A percentile compares a stretch with the other conserved stretches of the same genome.
Conservation (phyloP, 257 asterid genomes). For the Solanum pimpinellifolium region DNA sequence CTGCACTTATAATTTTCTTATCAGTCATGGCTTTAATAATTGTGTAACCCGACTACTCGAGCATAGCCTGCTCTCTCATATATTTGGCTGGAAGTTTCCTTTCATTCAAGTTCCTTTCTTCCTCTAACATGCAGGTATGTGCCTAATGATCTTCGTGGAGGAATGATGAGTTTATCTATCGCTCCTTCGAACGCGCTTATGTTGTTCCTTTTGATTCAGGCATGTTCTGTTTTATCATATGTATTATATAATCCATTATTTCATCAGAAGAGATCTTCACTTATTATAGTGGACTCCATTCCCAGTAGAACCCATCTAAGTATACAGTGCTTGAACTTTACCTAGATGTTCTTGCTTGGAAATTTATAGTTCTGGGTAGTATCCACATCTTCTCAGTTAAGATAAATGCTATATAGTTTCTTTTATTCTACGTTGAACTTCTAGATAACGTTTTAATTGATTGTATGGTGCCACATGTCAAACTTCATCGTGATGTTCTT, state of each 20-base stretch:
- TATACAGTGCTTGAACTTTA: not conserved
- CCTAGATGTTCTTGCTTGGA: not conserved
- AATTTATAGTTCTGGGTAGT: not conserved
- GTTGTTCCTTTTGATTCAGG: constrained; percentile 56
- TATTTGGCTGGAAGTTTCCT: not conserved
- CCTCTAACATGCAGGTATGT: constrained; percentile 46
- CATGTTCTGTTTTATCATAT: constrained; percentile 8
- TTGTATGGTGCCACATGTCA: not conserved
- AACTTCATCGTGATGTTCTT: not conserved
- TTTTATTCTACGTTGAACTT: not conserved
- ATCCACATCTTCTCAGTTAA: not conserved
- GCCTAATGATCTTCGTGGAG: constrained; percentile 93
- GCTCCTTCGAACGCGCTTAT: constrained; percentile 60
- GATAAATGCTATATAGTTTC: not conserved
- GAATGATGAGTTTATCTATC: constrained; percentile 69
- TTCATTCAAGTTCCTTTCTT: constrained; percentile 1
- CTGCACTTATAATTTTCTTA: not conserved
- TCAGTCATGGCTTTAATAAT: not conserved
- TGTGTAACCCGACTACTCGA: not conserved
- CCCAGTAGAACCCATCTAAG: not conserved
- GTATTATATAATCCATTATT: not conserved
- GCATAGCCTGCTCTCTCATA: not conserved
- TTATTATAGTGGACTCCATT: not conserved
- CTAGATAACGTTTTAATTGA: not conserved
- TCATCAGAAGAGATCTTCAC: not conserved